Base-by-base conservation (phyloP, 2,329 filamentous ascomycete genomes). In the Pseudocercospora fuligena region DNA sequence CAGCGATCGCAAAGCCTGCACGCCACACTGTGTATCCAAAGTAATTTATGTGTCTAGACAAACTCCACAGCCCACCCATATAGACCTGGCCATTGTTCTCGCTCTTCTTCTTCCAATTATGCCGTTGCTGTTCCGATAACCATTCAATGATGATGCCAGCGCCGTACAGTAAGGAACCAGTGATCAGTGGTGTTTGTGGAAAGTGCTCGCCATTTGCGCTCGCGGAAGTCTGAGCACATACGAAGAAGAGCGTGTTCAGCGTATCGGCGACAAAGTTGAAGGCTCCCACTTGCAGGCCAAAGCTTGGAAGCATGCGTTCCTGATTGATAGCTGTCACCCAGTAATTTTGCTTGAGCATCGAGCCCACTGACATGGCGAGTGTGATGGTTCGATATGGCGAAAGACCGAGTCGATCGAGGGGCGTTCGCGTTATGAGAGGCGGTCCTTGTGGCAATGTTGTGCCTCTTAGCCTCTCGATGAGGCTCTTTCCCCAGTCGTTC, bases 261-360 rank as follows among this genome's bases (percentile, higher is more conserved):
- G 80, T 80, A 78, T 89, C 89, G 73, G 84, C 74, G 9, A 85
- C 40, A 0, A 82, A 81, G 75, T 90, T 90, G 80, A 85, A 87
- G 1, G 75, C 60, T 14, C 79, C 78, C 14, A 90, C 80, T 2
- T 76, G 65, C 0, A 82, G 49, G 0, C 86, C 86, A 2, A 77
- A 75, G 0, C 54, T 23, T 0, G 82, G 77, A 0, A 79, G 78
- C 77, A 89, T 84, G 12, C 83, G 80, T 69, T 89, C 86, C 56
- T 82, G 77, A 19, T 81, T 82, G 2, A 87, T 75, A 27, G 70
- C 71, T 1, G 80, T 73, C 14, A 84, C 77, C 84, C 85, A 87
- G 76, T 84, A 84, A 71, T 85, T 83, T 66, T 89, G 87, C 78
- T 89, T 89, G 29, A 84, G 65, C 25, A 82, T 79, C 46, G 80